These are phyloP conservation scores for Lavandula angustifolia DNA, from an alignment of 257 asterid species.

Conservation along the genomic window DNA sequence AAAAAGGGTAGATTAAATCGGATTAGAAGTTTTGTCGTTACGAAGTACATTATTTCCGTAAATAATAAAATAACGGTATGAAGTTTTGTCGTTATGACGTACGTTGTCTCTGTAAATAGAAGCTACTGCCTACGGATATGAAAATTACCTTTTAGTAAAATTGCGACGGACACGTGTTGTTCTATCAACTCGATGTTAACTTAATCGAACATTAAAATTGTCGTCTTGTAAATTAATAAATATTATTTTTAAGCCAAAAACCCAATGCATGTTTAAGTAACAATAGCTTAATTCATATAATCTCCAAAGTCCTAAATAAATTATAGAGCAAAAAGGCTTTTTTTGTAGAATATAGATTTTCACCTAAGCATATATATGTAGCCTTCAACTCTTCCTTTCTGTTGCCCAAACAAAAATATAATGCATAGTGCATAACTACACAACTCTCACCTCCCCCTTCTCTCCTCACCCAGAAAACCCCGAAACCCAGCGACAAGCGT, in stretches of 20 bases:
- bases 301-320: background rate
- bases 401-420: constrained; percentile 25
- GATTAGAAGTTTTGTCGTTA: too few relatives aligned
- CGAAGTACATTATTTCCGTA: background rate
- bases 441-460: constrained; percentile 16
- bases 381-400: constrained; percentile 23
- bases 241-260: background rate
- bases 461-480: constrained; percentile 24
- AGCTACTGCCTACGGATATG: too few relatives aligned
- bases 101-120: background rate
- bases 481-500: constrained; percentile 32
- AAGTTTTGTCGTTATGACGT: background rate
- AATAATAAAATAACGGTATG: background rate
- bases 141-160: background rate
- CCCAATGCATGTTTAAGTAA: background rate
- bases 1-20: too few relatives aligned
- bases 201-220: background rate
- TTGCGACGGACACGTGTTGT: background rate
- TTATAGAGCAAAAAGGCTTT: background rate
- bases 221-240: background rate
- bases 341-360: constrained; percentile 2
- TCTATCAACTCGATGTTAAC: background rate
- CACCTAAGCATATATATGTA: constrained; percentile 23
- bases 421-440: constrained; percentile 35
- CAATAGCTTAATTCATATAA: background rate